Evolutionary conservation across 75 land plant genomes (phyloP), one percentile per base, ranked within the genome.

Genomic region (Azolla pinnata): DNA sequence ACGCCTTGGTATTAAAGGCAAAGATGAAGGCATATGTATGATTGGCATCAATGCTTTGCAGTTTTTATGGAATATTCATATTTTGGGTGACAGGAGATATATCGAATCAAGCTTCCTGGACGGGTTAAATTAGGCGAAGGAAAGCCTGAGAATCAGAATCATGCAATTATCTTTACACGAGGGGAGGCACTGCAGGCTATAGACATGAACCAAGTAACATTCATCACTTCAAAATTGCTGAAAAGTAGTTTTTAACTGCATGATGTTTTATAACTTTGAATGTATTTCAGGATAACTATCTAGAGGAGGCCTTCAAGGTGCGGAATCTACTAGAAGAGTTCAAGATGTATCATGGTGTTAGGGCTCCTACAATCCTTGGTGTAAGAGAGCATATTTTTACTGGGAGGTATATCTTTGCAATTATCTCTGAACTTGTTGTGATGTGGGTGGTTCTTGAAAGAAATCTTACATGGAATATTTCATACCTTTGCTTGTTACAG

Each of bases 81-180:
- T n/a, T n/a, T n/a, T n/a, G n/a, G n/a, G n/a, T n/a, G 4, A 56
- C 55, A 93, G 90, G 99, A 89, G 76, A 90, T 95, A 24, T 95
- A 89, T 58, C 83, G 99, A 4, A 89, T 95, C 64, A 95, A 79
- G 73, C 66, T 95, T 40, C 99, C 99, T 0, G 99, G 99, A 9
- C 32, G 83, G 25, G 82, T 84, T 5, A 83, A 81, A 59, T 52
- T 95, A 19, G 99, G 99, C 51, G 99, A 89, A 75, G 96, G 99
- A 10, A 95, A 95, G 48, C 99, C 99, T 44, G 99, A 95, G 73
- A 95, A 95, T 69, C 99, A 95, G 57, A 95, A 95, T 53, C 99
- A 95, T 83, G 99, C 99, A 29, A 82, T 95, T 56, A 77, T 95
- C 61, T 95, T 95, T 59, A 89, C 91, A 24, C 67, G 99, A 49